phyloP scores from a whole-genome alignment of 768 basidiomycete genomes.

The Amanita rimosa region DNA sequence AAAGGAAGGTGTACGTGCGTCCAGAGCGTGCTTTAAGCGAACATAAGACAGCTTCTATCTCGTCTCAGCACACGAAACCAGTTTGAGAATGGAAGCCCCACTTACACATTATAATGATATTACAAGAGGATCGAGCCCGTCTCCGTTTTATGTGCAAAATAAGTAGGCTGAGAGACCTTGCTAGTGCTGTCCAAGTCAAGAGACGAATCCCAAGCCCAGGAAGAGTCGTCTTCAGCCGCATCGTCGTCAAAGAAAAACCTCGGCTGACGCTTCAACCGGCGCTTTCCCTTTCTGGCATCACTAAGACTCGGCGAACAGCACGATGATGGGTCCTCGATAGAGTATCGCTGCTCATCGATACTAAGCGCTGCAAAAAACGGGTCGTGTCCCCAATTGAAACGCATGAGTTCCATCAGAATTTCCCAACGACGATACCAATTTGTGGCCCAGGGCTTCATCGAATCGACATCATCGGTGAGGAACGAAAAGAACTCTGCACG shows the following conservation, averaged over 20 bases:
- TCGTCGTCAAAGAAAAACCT: background rate
- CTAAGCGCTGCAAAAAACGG: background rate
- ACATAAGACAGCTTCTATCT: background rate
- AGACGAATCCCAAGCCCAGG: background rate
- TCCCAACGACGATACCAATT: constrained; percentile 48
- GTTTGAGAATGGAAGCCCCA: background rate
- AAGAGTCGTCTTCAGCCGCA: background rate
- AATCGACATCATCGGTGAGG: constrained; percentile 5
- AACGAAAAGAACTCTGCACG: constrained; percentile 6
- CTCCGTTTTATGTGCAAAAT: background rate
- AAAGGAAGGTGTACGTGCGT: background rate
- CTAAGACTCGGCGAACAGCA: background rate
- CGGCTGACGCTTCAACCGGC: constrained; percentile 1
- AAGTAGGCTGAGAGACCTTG: background rate
- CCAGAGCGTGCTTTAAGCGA: background rate
- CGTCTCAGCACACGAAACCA: background rate
- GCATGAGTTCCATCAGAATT: constrained; percentile 32
- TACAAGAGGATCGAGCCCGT: background rate
- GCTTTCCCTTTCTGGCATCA: background rate
- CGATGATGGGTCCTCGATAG: background rate
- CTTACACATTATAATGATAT: constrained; percentile 4
- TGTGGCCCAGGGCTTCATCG: constrained; percentile 25
- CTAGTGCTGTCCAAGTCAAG: background rate
- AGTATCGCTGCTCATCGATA: background rate
- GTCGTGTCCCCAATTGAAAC: constrained; percentile 2